phyloP scores from a whole-genome alignment of 2,329 filamentous ascomycete genomes.

The Fusarium papillatum region DNA sequence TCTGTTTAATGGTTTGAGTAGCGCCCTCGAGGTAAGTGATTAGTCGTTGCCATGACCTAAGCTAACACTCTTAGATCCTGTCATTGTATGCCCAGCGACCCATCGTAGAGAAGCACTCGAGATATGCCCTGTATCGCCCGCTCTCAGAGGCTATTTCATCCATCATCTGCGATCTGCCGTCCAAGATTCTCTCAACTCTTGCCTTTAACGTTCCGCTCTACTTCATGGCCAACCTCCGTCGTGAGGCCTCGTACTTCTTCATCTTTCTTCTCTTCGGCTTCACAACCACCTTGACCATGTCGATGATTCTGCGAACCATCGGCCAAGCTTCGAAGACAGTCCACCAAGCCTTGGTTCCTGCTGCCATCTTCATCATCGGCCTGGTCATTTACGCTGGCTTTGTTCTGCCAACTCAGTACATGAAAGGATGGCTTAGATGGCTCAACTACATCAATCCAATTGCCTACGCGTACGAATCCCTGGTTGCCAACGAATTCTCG shows the following conservation, averaged over 20 bases:
- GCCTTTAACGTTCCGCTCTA: constrained; percentile 59
- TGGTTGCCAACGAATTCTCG: constrained; percentile 33
- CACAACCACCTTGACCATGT: constrained; percentile 71
- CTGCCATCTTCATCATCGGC: constrained; percentile 29
- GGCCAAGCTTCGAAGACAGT: constrained; percentile 23
- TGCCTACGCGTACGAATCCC: constrained; percentile 59
- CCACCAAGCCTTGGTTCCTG: constrained; percentile 19
- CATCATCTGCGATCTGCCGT: constrained; percentile 30
- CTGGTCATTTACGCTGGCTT: constrained; percentile 64
- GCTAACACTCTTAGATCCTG: constrained; percentile 12
- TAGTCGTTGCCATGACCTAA: neutral
- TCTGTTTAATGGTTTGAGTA: constrained; percentile 26
- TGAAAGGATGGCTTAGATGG: constrained; percentile 59
- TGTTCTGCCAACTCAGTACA: constrained; percentile 43
- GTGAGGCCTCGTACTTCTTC: constrained; percentile 64
- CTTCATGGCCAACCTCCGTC: constrained; percentile 76
- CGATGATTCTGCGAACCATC: constrained; percentile 66
- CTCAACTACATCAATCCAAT: constrained; percentile 74
- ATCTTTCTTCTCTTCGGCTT: constrained; percentile 61
- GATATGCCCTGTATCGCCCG: constrained; percentile 48
- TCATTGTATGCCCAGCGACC: constrained; percentile 40
- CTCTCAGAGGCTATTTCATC: constrained; percentile 34
- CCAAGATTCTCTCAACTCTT: constrained; percentile 50
- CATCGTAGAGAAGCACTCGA: constrained; percentile 48
- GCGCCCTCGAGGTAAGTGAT: constrained; percentile 19